Base-by-base conservation (phyloP, 2,329 filamentous ascomycete genomes). In the Aspergillus ruber region DNA sequence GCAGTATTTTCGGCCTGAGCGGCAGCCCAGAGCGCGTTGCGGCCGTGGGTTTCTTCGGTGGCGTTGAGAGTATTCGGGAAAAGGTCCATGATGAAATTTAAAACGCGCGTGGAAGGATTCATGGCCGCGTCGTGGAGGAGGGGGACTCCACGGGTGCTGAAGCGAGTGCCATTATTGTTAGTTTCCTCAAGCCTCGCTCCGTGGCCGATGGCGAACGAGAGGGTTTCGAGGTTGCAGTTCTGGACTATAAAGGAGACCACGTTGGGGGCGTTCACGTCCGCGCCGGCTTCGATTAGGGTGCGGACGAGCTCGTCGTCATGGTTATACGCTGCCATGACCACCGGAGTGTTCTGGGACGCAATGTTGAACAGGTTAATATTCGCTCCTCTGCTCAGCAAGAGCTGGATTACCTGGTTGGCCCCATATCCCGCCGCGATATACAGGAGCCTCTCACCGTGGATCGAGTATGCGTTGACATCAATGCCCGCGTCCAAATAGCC, bases 391-490 rank as follows among this genome's bases (percentile, higher is more conserved):
- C 42, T 15, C 15, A 53, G 18, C n/a, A 53, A 17, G 20, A 51
- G 42, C 15, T 47, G 42, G 2, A 36, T 33, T 6, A 44, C 21
- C 8, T 39, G 4, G n/a, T 27, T 18, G 15, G 25, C 36, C 2
- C 60, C 13, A 6, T 27, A 9, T 25, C 20, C 15, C 12, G 49
- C 23, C 8, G 49, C 49, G 13, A 44, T 38, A 18, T 20, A 41
- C 6, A 54, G 43, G 32, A 54, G 15, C 1, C 50, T 32, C 10
- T 15, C 15, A 5, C 51, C 51, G 3, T 12, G 20, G n/a, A 48
- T 36, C 8, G 39, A 20, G 27, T 54, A 50, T 9, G 49, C 20
- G 36, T 52, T 52, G 8, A 50, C 45, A 32, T 50, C 41, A 15
- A 52, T 23, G 7, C 47, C 42, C 7, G 43, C 29, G 3, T 38